Evolutionary conservation across 208 protist species (phyloP), one percentile per base, ranked within the genome.

Genomic region (Crithidia brevicula): DNA sequence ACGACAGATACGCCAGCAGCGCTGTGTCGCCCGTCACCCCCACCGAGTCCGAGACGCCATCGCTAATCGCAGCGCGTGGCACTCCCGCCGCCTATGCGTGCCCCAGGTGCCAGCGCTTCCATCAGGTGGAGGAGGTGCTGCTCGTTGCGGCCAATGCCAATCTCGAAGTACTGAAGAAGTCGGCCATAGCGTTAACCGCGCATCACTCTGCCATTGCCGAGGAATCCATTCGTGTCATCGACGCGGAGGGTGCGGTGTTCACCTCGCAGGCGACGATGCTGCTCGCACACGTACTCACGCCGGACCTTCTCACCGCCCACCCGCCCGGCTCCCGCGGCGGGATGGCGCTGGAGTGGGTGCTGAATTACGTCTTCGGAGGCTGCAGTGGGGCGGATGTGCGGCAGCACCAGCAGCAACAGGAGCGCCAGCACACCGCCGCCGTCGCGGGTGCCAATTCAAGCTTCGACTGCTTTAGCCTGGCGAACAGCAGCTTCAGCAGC

Each of bases 241-340:
- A 86, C 49, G 58, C 61, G 22, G 60, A 72, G 20, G 81, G 74
- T 25, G 63, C 71, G 18, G 72, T 72, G 57, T 82, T 86, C 42
- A 71, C 71, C 16, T 78, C 81, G 10, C 75, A 86, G 72, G 81
- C 81, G 13, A 86, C 81, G 22, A 82, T 86, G 81, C 58, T 86
- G 65, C 66, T 86, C 0, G 81, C 81, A 13, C 81, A 86, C 61
- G 81, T 82, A 31, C 59, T 86, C 38, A 81, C 72, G 27, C 81
- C 81, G 16, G 72, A 86, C 33, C 36, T 86, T 31, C 69, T 86
- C 42, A 68, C 81, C 6, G 81, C 72, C 16, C 74, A 86, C 72
- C 81, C 81, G 25, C 61, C 76, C 33, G 63, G 60, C 11, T 79
- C 76, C 1, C 76, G 69, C 33, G 81, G 81, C 34, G 81, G 81